Evolutionary conservation across 2,329 filamentous ascomycete genomes (phyloP), one percentile per base, ranked within the genome.

Genomic region (Paracamarosporium sp.): DNA sequence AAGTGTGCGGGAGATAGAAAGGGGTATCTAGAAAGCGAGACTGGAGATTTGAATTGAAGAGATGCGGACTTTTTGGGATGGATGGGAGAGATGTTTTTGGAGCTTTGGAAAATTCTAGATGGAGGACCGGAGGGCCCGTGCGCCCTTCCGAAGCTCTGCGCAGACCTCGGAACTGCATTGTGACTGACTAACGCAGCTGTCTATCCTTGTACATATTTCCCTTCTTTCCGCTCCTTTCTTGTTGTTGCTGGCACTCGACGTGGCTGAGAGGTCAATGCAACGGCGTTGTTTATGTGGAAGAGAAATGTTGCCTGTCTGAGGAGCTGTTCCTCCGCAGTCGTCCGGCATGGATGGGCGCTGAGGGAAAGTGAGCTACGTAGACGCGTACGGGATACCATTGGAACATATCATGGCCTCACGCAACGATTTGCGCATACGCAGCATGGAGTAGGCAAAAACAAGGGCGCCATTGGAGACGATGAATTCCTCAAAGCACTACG

Each of bases 301-400:
- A 71, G 61, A 57, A 69, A 75, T 75, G 72, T 64, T 56, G 61
- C 68, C 62, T 55, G 65, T 46, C 40, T 72, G 67, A 71, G 72
- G 69, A 68, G 62, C 46, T 67, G 65, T 59, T 70, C 59, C 67
- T 72, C 66, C 59, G 50, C 62, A 53, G 45, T 56, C 44, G 17
- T 44, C 28, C 55, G 31, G 8, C 50, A 63, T 64, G 64, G 59
- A 56, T 12, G 56, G 33, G 55, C 56, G 36, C 47, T 20, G n/a
- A 57, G 43, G 36, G 62, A 68, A 65, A 63, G 60, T 52, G 69
- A 17, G 20, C 45, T 20, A 20, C 17, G 31, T 6, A 13, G 33
- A 30, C 33, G 24, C 22, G n/a, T 13, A 11, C 47, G 24, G 15
- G 33, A 28, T 12, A 24, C 33, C 20, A 35, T 24, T 25, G 30